Conservation (phyloP, 345 rosid genomes). For the Euphorbia pulcherrima region DNA sequence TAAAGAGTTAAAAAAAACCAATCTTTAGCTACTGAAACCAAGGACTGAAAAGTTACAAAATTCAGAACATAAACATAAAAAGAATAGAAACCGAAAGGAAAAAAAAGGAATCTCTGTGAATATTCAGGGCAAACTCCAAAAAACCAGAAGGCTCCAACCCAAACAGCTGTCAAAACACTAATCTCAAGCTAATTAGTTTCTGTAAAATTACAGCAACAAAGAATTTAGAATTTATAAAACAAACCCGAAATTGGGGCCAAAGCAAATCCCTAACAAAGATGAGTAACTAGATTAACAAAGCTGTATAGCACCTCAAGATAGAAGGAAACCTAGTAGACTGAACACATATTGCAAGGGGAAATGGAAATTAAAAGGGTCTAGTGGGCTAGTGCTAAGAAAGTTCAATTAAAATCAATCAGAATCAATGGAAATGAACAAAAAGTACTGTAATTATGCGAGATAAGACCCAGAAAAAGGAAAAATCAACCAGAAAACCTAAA, state of each 20-base stretch:
- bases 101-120: constrained; percentile 20
- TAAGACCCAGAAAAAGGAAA: not conserved
- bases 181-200: not conserved
- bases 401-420: not conserved
- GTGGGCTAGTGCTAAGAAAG: not conserved
- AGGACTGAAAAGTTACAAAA: not conserved
- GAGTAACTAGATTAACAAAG: not conserved
- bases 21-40: constrained; percentile 9
- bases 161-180: constrained; percentile 4
- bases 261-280: not conserved
- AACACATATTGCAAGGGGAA: constrained; percentile 1
- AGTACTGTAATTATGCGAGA: not conserved
- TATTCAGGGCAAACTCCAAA: constrained; percentile 23
- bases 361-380: constrained; percentile 6
- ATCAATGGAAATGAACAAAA: not conserved
- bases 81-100: constrained; percentile 8
- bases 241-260: not conserved
- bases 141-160: constrained; percentile 5
- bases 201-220: not conserved
- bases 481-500: not conserved
- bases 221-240: not conserved
- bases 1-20: constrained; percentile 10
- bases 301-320: constrained; percentile 8
- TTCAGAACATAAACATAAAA: constrained; percentile 12
- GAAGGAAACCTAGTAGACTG: constrained; percentile 14